phyloP scores from a whole-genome alignment of 176 grass and related monocot genomes.

The Rhynchospora tenuis region DNA sequence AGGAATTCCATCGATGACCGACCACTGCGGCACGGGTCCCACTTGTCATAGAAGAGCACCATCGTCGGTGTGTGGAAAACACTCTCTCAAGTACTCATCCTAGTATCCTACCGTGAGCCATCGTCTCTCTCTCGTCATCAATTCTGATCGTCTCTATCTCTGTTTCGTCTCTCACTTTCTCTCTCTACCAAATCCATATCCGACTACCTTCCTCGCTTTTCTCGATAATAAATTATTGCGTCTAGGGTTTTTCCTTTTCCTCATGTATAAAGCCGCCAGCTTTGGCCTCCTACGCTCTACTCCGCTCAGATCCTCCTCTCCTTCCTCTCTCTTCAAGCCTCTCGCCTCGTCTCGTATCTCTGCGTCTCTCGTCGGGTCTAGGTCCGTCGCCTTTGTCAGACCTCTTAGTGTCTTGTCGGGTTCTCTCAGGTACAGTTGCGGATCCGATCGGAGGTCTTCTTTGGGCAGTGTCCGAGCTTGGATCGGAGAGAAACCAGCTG shows the following conservation, averaged over 20 bases:
- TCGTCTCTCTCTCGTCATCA: neutral
- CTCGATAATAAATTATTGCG: neutral
- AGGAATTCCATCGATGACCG: neutral
- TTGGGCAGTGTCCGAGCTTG: slow-evolving; percentile 1
- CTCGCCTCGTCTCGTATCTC: slow-evolving; percentile 16
- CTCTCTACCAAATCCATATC: slow-evolving; percentile 9
- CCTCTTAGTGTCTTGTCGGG: slow-evolving; percentile 21
- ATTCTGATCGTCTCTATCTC: neutral
- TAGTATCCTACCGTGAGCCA: neutral
- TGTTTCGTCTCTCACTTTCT: neutral
- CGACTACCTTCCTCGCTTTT: neutral
- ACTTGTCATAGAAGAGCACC: neutral
- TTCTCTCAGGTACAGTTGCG: neutral
- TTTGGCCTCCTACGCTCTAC: slow-evolving; percentile 45
- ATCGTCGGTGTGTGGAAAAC: neutral
- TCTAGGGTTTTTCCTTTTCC: slow-evolving; percentile 10
- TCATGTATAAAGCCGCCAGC: slow-evolving; percentile 77
- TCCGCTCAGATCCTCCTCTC: slow-evolving; percentile 50
- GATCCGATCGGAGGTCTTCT: slow-evolving; percentile 5
- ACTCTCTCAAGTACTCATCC: neutral
- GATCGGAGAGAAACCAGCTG: slow-evolving; percentile 35
- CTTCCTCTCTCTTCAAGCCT: neutral
- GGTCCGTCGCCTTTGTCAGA: slow-evolving; percentile 9
- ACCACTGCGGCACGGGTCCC: neutral
- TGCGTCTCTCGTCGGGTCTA: slow-evolving; percentile 20